phyloP scores from a whole-genome alignment of 208 protist genomes.

The Balamuthia mandrillaris region DNA sequence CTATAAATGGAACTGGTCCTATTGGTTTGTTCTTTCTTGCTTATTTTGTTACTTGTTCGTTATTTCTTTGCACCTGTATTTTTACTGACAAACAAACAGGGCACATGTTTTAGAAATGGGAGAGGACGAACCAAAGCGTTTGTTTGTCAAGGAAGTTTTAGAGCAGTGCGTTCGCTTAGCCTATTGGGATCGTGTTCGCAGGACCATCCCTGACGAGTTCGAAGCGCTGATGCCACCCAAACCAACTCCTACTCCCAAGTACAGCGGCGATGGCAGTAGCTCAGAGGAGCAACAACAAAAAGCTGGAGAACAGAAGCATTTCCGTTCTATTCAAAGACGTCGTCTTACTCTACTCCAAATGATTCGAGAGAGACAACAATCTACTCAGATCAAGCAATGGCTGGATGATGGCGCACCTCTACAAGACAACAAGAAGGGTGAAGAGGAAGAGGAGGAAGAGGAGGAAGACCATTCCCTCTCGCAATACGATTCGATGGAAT shows the following conservation, averaged over 20 bases:
- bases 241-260: neutral
- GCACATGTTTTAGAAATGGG: neutral
- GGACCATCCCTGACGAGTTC: constrained; percentile 15
- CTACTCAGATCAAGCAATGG: too few species aligned
- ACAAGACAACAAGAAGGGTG: too few species aligned
- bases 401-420: too few species aligned
- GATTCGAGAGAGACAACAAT: too few species aligned
- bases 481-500: neutral
- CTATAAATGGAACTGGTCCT: constrained; percentile 52
- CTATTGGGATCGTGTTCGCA: neutral
- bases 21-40: neutral
- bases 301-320: neutral
- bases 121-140: neutral
- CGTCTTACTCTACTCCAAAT: too few species aligned
- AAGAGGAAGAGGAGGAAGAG: too few species aligned
- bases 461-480: neutral
- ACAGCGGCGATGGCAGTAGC: neutral
- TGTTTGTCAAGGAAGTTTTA: neutral
- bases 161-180: constrained; percentile 4
- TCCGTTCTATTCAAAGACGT: too few species aligned
- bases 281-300: too few species aligned
- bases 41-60: neutral
- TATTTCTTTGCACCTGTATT: neutral
- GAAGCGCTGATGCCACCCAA: neutral
- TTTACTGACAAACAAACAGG: too few species aligned